phyloP scores from a whole-genome alignment of 2,329 filamentous ascomycete species.

The Aspergillus clavatus region DNA sequence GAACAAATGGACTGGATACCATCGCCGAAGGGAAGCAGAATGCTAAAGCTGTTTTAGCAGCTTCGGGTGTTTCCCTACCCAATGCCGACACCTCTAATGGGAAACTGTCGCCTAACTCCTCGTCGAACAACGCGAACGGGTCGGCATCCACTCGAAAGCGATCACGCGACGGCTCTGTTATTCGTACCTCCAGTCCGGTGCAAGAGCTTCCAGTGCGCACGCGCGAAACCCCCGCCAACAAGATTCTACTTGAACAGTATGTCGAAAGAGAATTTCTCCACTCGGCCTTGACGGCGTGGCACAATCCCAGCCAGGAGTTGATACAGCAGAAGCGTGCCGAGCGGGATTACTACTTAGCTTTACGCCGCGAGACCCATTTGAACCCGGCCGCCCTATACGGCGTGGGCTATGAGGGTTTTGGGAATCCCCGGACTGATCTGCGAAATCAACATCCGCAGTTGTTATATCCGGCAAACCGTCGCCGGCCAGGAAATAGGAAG shows the following conservation, averaged over 20 bases:
- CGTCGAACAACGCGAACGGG: conserved; percentile 45
- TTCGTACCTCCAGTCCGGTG: conserved; percentile 37
- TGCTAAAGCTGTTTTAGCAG: conserved; percentile 55
- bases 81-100: conserved; percentile 28
- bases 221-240: conserved; percentile 42
- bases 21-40: conserved; percentile 58
- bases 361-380: conserved; percentile 56
- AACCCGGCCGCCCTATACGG: conserved; percentile 60
- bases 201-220: conserved; percentile 29
- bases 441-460: conserved; percentile 62
- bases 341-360: conserved; percentile 63
- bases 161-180: conserved; percentile 55
- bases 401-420: conserved; percentile 78
- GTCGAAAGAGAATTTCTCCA: conserved; percentile 60
- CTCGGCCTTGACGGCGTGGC: conserved; percentile 49
- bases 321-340: conserved; percentile 62
- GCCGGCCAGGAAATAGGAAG: conserved; percentile 69
- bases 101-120: conserved; percentile 21
- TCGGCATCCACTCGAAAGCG: conserved; percentile 51
- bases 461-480: conserved; percentile 73
- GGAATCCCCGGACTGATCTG: conserved; percentile 76
- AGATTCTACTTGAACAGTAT: conserved; percentile 59
- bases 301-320: conserved; percentile 53
- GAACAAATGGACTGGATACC: conserved; percentile 36
- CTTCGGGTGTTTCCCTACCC: conserved; percentile 39